A percentile compares a stretch with the other conserved stretches of the same genome.
Conservation (phyloP, 2,329 filamentous ascomycete genomes). For the Alternaria conjuncta region DNA sequence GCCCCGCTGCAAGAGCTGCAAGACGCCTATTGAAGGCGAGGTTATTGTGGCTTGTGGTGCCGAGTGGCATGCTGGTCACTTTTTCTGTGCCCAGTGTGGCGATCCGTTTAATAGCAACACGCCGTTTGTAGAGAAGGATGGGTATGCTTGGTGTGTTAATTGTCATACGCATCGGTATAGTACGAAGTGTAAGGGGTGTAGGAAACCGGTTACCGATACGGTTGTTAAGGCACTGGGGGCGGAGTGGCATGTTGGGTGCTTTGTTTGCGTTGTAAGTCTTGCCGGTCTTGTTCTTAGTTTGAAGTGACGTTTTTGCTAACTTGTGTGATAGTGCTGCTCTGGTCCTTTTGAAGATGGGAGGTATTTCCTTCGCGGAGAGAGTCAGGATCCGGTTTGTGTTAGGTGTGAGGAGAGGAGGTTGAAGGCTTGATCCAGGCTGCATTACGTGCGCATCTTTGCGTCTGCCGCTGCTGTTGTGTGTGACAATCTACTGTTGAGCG, state of each 20-base stretch:
- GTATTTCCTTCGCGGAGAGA: slow-evolving; percentile 67
- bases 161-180: slow-evolving; percentile 93
- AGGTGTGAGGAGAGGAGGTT: slow-evolving; percentile 67
- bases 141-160: slow-evolving; percentile 93
- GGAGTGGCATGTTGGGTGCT: slow-evolving; percentile 95
- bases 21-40: slow-evolving; percentile 94
- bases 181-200: slow-evolving; percentile 87
- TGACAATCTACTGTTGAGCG: background rate
- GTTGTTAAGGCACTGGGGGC: slow-evolving; percentile 87
- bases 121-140: slow-evolving; percentile 96
- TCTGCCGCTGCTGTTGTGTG: background rate
- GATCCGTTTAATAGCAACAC: slow-evolving; percentile 71
- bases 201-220: slow-evolving; percentile 82
- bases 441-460: too few species aligned
- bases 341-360: slow-evolving; percentile 66
- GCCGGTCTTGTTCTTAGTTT: background rate
- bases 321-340: slow-evolving; percentile 60
- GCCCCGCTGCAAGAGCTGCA: slow-evolving; percentile 93
- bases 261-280: slow-evolving; percentile 71
- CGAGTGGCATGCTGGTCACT: slow-evolving; percentile 98
- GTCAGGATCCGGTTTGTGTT: slow-evolving; percentile 67
- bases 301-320: background rate
- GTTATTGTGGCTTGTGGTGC: slow-evolving; percentile 90
- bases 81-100: slow-evolving; percentile 98
- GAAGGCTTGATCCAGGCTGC: slow-evolving; percentile 56